Conservation (phyloP, 768 basidiomycete genomes). For the Porpolomopsis calyptriformis region DNA sequence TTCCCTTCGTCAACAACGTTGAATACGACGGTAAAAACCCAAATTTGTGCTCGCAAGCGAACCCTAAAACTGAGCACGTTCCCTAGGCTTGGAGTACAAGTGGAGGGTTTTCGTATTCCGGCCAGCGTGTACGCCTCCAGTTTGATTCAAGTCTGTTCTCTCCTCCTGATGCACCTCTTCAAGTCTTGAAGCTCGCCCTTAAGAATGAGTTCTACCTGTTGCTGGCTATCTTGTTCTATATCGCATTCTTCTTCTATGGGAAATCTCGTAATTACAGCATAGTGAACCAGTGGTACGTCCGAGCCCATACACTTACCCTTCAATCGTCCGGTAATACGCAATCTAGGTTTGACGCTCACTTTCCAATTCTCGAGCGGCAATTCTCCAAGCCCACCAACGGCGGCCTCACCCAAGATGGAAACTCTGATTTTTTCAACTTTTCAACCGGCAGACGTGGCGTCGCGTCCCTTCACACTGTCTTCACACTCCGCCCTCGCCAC, state of each 20-base stretch:
- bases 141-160: neutral
- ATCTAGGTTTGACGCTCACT: constrained; percentile 50
- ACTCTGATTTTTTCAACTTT: constrained; percentile 74
- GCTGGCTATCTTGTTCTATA: constrained; percentile 42
- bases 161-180: constrained; percentile 3
- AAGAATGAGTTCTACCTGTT: constrained; percentile 53
- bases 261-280: constrained; percentile 44
- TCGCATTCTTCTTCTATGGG: constrained; percentile 49
- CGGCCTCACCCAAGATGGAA: constrained; percentile 55
- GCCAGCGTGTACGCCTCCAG: constrained; percentile 50
- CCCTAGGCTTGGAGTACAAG: constrained; percentile 38
- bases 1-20: constrained; percentile 38
- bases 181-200: constrained; percentile 38
- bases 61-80: neutral
- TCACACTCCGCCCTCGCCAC: constrained; percentile 74
- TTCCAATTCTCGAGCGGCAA: constrained; percentile 50
- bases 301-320: constrained; percentile 8
- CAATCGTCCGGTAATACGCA: constrained; percentile 11
- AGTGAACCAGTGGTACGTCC: constrained; percentile 57
- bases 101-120: constrained; percentile 75
- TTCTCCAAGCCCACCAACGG: constrained; percentile 59
- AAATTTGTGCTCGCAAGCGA: neutral
- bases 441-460: constrained; percentile 78
- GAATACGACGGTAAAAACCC: constrained; percentile 50
- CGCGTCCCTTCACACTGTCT: constrained; percentile 67